Conservation (phyloP, 257 asterid species). For the Parsonsia alboflavescens region DNA sequence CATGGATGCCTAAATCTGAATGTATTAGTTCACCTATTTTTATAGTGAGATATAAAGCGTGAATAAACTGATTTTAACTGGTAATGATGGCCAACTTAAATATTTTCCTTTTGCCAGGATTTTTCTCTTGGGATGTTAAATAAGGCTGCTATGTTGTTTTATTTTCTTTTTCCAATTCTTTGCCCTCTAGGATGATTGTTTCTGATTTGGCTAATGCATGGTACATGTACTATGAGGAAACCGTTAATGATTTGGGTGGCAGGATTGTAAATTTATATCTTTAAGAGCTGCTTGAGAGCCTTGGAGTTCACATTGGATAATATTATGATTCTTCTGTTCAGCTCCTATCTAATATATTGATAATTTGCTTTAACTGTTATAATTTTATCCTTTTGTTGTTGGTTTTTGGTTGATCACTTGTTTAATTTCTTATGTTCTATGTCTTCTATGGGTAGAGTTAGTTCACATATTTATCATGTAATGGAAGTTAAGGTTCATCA, state of each 20-base stretch:
- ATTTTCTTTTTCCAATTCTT: not conserved
- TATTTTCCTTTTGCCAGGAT: too few relatives aligned
- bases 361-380: not conserved
- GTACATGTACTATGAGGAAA: conserved; percentile 26
- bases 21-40: not conserved
- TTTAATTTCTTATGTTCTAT: not conserved
- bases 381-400: not conserved
- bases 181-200: conserved; percentile 14
- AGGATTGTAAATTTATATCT: conserved; percentile 44
- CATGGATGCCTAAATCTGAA: not conserved
- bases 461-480: not conserved
- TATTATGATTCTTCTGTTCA: not conserved
- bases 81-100: too few relatives aligned
- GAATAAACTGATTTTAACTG: not conserved
- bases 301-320: conserved; percentile 37
- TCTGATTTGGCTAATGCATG: conserved; percentile 19
- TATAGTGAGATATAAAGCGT: not conserved
- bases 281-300: conserved; percentile 67
- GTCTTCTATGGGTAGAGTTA: not conserved
- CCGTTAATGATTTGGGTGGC: conserved; percentile 57
- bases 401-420: not conserved
- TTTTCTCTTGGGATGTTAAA: not conserved
- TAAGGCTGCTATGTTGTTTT: not conserved
- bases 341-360: too few relatives aligned
- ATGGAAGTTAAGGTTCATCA: not conserved